Conservation (phyloP, 305 asterid species). For the Plantago coronopus region DNA sequence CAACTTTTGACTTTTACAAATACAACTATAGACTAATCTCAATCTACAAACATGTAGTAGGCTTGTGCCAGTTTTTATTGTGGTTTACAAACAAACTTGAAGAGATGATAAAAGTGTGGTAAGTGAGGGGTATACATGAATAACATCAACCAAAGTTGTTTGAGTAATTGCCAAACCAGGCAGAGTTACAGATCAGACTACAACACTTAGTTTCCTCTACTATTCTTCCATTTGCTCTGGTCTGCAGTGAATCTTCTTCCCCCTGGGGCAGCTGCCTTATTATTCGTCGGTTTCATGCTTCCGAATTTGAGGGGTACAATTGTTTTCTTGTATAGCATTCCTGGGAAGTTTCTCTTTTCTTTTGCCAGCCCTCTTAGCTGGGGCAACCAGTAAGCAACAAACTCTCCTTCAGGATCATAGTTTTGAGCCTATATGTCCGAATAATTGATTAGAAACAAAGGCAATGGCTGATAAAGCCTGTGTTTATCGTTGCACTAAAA, state of each 20-base stretch:
- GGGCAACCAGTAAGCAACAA: slow-evolving; percentile 76
- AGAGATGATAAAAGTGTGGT: too few relatives aligned
- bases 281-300: slow-evolving; percentile 33
- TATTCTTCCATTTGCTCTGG: slow-evolving; percentile 32
- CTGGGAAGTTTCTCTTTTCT: slow-evolving; percentile 68
- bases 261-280: slow-evolving; percentile 24
- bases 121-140: too few relatives aligned
- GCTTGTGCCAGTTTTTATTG: too few relatives aligned
- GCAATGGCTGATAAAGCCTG: background rate
- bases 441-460: slow-evolving; percentile 3
- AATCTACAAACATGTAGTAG: too few relatives aligned
- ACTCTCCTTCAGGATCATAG: slow-evolving; percentile 85
- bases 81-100: too few relatives aligned
- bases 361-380: slow-evolving; percentile 59
- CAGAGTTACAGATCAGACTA: slow-evolving; percentile 15
- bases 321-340: slow-evolving; percentile 54
- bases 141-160: background rate
- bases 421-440: slow-evolving; percentile 55
- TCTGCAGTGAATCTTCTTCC: slow-evolving; percentile 31
- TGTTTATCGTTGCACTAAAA: background rate
- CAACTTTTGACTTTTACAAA: too few relatives aligned
- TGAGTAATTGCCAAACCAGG: background rate
- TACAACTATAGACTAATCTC: too few relatives aligned
- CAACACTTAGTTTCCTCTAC: slow-evolving; percentile 26
- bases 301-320: slow-evolving; percentile 67